These are phyloP conservation scores for Ophiostoma triangulosporum DNA, from an alignment of 2,329 filamentous ascomycete genomes.

Conservation along the genomic window DNA sequence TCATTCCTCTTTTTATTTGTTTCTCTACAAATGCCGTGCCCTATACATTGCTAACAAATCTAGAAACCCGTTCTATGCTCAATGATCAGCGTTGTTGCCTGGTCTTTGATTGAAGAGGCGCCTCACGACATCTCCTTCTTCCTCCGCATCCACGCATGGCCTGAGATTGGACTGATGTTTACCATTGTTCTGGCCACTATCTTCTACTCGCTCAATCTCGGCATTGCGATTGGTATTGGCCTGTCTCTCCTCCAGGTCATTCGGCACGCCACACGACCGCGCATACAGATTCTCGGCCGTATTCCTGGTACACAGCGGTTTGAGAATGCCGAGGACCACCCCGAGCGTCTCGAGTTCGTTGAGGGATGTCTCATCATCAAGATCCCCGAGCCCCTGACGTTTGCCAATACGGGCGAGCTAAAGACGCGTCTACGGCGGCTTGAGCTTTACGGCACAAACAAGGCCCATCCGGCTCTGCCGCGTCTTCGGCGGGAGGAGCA, in stretches of 20 bases:
- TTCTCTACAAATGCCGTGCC: too few relatives aligned
- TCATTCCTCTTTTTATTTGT: too few relatives aligned
- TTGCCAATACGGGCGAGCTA: constrained; percentile 89
- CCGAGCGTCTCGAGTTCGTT: constrained; percentile 68
- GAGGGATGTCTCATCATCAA: constrained; percentile 93
- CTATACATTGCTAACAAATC: background rate
- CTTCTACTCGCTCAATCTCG: constrained; percentile 85
- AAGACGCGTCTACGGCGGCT: constrained; percentile 71
- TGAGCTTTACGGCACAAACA: constrained; percentile 77
- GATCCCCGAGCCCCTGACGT: constrained; percentile 91
- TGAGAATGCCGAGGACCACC: constrained; percentile 67
- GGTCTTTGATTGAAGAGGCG: constrained; percentile 86
- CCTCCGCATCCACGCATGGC: constrained; percentile 69
- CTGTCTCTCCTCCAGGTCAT: constrained; percentile 83
- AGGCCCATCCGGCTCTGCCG: constrained; percentile 77
- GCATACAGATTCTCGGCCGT: constrained; percentile 90
- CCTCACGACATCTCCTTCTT: constrained; percentile 90
- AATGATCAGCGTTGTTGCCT: constrained; percentile 92
- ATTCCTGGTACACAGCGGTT: constrained; percentile 73
- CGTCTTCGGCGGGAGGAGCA: constrained; percentile 62
- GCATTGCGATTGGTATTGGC: constrained; percentile 87
- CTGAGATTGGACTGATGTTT: constrained; percentile 73
- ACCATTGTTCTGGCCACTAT: constrained; percentile 86
- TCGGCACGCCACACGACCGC: constrained; percentile 76
- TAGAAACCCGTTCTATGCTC: constrained; percentile 77